Evolutionary conservation across 2,329 filamentous ascomycete genomes (phyloP).

Genomic region (Pseudodiploospora longispora): DNA sequence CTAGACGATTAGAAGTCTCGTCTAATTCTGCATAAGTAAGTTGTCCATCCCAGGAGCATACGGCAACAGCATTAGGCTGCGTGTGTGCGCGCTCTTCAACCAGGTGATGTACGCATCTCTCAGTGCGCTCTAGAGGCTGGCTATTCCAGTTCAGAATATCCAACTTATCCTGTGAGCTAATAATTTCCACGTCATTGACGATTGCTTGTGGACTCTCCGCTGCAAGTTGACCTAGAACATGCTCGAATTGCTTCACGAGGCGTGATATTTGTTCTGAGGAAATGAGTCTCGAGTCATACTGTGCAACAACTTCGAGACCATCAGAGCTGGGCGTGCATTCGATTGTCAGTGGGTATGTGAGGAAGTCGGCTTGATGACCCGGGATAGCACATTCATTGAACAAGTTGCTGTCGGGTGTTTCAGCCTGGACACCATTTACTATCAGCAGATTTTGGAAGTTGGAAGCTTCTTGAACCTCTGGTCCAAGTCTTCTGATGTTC

Average conservation of each 20-base stretch:
- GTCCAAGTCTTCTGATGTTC: constrained; percentile 18
- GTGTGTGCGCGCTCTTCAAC: not conserved
- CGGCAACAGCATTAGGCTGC: constrained; percentile 1
- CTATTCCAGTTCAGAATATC: not conserved
- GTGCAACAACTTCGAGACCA: not conserved
- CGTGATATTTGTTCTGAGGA: not conserved
- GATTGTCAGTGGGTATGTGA: not conserved
- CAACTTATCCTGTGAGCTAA: not conserved
- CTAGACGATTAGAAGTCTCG: constrained; percentile 1
- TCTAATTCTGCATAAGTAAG: constrained; percentile 10
- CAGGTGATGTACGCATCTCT: constrained; percentile 2
- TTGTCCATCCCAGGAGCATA: constrained; percentile 11
- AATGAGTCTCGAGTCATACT: not conserved
- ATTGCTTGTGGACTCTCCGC: not conserved
- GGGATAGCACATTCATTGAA: not conserved
- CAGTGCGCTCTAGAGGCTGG: not conserved
- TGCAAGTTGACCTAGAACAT: not conserved
- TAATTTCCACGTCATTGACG: not conserved
- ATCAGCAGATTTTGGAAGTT: constrained; percentile 2
- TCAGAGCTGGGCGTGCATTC: not conserved
- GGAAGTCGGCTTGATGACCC: not conserved
- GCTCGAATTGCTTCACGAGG: not conserved
- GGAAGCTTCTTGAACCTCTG: constrained; percentile 1
- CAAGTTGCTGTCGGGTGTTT: not conserved
- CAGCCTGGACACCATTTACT: not conserved